Percentiles rank a stretch among this genome's conserved stretches.
These are phyloP conservation scores for Phialophora macrospora DNA, from an alignment of 2,329 filamentous ascomycete species.

Conservation along the genomic window DNA sequence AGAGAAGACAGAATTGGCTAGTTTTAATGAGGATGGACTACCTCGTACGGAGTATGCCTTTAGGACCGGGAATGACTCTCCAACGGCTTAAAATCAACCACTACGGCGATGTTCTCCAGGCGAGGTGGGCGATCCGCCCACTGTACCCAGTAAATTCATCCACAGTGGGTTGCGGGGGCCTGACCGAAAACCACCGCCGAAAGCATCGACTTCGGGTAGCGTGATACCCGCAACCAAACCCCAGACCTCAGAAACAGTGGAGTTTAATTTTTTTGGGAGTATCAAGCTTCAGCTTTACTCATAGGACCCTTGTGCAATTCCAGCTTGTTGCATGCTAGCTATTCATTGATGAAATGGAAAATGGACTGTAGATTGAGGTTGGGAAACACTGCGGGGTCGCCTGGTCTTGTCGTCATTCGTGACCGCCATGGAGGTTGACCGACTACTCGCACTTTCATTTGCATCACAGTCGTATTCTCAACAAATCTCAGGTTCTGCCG, in stretches of 20 bases:
- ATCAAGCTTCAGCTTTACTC: not conserved
- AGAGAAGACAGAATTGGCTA: not conserved
- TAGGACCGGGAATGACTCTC: not conserved
- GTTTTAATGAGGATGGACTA: not conserved
- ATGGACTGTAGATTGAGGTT: not conserved
- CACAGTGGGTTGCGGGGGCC: not conserved
- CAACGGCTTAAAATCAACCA: not conserved
- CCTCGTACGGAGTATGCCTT: not conserved
- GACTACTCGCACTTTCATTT: not conserved
- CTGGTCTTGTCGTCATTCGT: not conserved
- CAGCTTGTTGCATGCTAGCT: not conserved
- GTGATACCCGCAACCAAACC: not conserved
- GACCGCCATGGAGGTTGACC: not conserved
- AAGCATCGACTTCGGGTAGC: not conserved
- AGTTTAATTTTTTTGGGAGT: not conserved
- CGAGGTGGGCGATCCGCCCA: not conserved
- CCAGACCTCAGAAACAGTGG: not conserved
- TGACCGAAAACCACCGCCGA: not conserved
- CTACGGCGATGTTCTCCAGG: not conserved
- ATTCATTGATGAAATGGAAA: not conserved
- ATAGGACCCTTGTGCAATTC: not conserved
- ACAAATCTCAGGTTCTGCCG: not conserved
- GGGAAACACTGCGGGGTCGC: not conserved
- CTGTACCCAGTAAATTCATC: not conserved
- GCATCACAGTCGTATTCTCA: not conserved